Evolutionary conservation across 2,329 filamentous ascomycete genomes (phyloP), one percentile per base, ranked within the genome.

Genomic region (Harringtonia lauricola): DNA sequence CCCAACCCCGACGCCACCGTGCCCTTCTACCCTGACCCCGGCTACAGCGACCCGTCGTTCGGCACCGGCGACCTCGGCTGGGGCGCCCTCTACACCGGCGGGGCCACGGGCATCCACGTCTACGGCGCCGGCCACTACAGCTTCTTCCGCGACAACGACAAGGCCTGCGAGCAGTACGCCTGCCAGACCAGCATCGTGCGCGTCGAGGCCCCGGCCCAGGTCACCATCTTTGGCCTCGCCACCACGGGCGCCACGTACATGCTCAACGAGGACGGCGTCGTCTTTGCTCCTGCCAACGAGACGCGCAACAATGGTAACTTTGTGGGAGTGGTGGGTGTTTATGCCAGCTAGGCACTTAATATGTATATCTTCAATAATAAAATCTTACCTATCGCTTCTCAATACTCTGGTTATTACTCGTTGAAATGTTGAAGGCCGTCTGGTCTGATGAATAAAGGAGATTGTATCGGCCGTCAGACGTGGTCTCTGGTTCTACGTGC

Each of bases 101-200:
- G 67, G 19, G 58, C 56, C 8, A 6, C 21, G 31, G 62, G 68
- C 49, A 60, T 80, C 37, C 55, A 68, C 45, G 59, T 74, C 42
- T 79, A 81, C 49, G 76, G 76, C 22, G 73, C 70, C 0, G 79
- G 79, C 0, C 56, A 79, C 38, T 83, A 83, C 61, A 63, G 59
- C 42, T 74, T 70, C 51, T 80, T 80, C 60, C 69, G 73, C 56
- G 67, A 75, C 56, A 75, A 79, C 56, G 67, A 70, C 24, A 26
- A 26, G 24, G 24, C 24, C 24, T 26, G 24, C 24, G 24, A 26
- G 24, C 24, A 26, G 24, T 26, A 26, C 24, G 24, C 24, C 24
- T 26, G 24, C 24, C 24, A 26, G 24, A 6, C 6, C 7, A 26
- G 24, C 24, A 26, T 33, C n/a, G 30, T 33, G 7, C 13, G 7